Evolutionary conservation across 2,329 filamentous ascomycete species (phyloP).

Genomic region (Scedosporium apiospermum): DNA sequence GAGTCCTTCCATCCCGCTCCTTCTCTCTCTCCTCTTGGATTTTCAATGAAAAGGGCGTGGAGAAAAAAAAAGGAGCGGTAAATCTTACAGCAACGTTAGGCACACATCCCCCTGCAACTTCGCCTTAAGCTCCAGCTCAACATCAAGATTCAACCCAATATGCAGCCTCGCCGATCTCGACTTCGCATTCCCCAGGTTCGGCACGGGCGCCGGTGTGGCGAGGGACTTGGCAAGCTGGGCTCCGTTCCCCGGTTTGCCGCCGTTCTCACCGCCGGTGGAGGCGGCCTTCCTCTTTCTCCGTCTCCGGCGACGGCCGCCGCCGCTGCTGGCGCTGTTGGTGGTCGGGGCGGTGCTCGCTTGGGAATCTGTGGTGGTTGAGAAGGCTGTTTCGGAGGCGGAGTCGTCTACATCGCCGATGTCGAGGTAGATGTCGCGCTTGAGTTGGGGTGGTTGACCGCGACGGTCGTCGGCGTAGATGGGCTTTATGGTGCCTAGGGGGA

Average conservation of each 20-base stretch:
- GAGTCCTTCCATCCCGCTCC: background rate
- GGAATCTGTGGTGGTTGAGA: background rate
- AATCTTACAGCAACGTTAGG: conserved; percentile 50
- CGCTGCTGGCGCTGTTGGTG: background rate
- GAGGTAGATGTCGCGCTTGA: conserved; percentile 6
- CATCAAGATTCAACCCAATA: conserved; percentile 64
- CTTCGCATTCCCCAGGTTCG: conserved; percentile 10
- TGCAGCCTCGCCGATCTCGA: conserved; percentile 32
- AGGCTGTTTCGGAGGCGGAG: conserved; percentile 2
- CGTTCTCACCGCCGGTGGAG: background rate
- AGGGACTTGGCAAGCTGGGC: background rate
- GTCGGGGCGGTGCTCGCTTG: conserved; percentile 6
- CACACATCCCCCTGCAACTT: conserved; percentile 69
- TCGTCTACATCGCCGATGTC: conserved; percentile 9
- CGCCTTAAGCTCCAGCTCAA: conserved; percentile 71
- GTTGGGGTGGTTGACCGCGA: background rate
- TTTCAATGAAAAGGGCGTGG: background rate
- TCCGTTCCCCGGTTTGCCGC: conserved; percentile 6
- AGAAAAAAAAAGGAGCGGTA: background rate
- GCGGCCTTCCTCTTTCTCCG: conserved; percentile 1
- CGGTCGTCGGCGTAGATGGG: conserved; percentile 4
- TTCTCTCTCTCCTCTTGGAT: background rate
- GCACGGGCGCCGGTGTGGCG: background rate
- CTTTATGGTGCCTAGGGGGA: conserved; percentile 6
- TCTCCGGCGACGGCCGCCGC: background rate